Conservation (phyloP, 2,329 filamentous ascomycete species). For the Cladosporium sp. region DNA sequence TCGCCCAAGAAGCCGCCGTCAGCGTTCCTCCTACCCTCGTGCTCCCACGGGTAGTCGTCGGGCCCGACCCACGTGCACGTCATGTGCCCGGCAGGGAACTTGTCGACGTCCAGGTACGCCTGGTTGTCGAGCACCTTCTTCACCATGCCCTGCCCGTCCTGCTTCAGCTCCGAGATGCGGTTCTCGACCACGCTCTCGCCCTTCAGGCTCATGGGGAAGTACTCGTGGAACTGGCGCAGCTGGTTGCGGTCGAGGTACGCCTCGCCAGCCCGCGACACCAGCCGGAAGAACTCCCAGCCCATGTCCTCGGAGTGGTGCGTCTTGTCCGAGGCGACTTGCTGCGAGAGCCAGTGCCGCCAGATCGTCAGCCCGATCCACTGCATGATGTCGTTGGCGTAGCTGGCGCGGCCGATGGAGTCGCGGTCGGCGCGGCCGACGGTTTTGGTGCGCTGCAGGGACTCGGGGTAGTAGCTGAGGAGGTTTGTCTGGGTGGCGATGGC, state of each 20-base stretch:
- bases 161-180: slow-evolving; percentile 45
- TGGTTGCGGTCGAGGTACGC: slow-evolving; percentile 45
- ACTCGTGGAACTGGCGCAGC: slow-evolving; percentile 41
- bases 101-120: slow-evolving; percentile 10
- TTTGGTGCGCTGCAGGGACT: slow-evolving; percentile 29
- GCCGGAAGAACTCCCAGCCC: slow-evolving; percentile 48
- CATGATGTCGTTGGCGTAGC: slow-evolving; percentile 51
- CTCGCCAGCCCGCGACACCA: slow-evolving; percentile 42
- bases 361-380: slow-evolving; percentile 52
- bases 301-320: slow-evolving; percentile 45
- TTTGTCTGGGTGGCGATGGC: slow-evolving; percentile 30
- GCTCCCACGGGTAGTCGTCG: slow-evolving; percentile 19
- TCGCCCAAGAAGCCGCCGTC: not conserved
- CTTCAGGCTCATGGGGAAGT: slow-evolving; percentile 47
- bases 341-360: slow-evolving; percentile 50
- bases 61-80: slow-evolving; percentile 13
- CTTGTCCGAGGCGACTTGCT: slow-evolving; percentile 42
- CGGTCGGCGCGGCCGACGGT: slow-evolving; percentile 32
- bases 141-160: slow-evolving; percentile 27
- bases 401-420: slow-evolving; percentile 41
- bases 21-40: not conserved
- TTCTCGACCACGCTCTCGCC: slow-evolving; percentile 45
- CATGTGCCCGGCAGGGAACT: slow-evolving; percentile 8
- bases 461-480: slow-evolving; percentile 40
- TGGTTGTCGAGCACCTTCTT: slow-evolving; percentile 9